Evolutionary conservation across 2,329 filamentous ascomycete species (phyloP), one percentile per base, ranked within the genome.

Genomic region (Didymella keratinophila): DNA sequence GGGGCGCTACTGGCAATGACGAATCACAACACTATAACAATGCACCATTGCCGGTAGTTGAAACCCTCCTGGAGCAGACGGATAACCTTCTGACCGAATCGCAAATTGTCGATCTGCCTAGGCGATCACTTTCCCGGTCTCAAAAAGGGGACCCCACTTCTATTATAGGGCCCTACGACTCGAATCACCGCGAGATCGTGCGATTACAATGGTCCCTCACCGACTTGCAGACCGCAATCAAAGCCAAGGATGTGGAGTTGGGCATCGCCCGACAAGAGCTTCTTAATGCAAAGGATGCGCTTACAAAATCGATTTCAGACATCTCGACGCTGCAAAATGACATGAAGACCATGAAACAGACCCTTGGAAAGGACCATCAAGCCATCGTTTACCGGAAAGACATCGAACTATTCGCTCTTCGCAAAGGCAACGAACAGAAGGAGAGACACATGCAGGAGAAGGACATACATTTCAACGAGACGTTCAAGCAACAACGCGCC

Each of bases 351-450:
- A 65, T 71, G 56, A 76, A 72, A 43, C 67, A 73, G 23, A 68
- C 60, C 8, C 57, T 75, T 25, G 71, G 64, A 23, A 68, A 69
- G 2, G 68, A 75, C 25, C 73, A 76, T 20, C 73, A 76, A 59
- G 64, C 71, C 12, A 58, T 71, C 41, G 56, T 75, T 49, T 76
- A 76, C 46, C 67, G 73, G 20, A 76, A 75, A 46, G 73, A 76
- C 46, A 76, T 76, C 44, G 73, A 76, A 48, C 60, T 76, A 16
- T 76, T 76, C 61, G 73, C 73, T 6, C 64, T 75, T 10, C 70
- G 73, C 2, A 76, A 76, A 56, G 69, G 65, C 18, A 74, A 71
- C 56, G 72, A 75, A 41, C 72, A 74, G 45, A 75, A 75, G 50
- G 73, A 76, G 50, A 71, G 62, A 54, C 60, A 64, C 43, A 70